phyloP scores from a whole-genome alignment of 306 rosid species.

The Boehmeria nivea region DNA sequence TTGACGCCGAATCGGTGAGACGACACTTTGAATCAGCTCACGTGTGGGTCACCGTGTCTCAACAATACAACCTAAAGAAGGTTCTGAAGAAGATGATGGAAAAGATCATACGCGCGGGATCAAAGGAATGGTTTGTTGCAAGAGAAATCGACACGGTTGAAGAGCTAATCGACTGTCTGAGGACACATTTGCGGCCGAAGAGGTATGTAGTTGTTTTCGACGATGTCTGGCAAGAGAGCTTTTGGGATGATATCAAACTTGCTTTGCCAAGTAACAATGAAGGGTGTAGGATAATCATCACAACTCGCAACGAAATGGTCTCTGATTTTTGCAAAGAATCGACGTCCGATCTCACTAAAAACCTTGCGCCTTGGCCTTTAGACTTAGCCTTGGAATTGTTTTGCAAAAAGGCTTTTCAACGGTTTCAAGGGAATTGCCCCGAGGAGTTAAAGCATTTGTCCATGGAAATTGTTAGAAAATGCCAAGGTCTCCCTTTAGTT shows the following conservation, averaged over 20 bases:
- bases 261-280: neutral
- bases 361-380: neutral
- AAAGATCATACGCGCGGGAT: neutral
- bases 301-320: neutral
- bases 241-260: slow-evolving; percentile 2
- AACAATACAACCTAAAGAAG: neutral
- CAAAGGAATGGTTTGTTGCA: too few relatives aligned
- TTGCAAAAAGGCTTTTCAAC: neutral
- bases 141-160: neutral
- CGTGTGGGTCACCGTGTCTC: neutral
- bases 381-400: neutral
- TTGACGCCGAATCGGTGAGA: neutral
- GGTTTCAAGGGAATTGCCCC: neutral
- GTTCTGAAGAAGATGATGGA: neutral
- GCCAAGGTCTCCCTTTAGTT: neutral
- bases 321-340: neutral
- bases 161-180: neutral
- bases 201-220: slow-evolving; percentile 7
- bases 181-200: neutral
- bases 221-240: neutral
- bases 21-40: neutral
- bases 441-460: neutral
- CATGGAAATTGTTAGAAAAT: neutral
- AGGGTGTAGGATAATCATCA: neutral
- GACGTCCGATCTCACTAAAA: neutral